These are phyloP conservation scores for Mucor irregularis DNA, from an alignment of 371 early-diverging fungal genomes.

Conservation along the genomic window DNA sequence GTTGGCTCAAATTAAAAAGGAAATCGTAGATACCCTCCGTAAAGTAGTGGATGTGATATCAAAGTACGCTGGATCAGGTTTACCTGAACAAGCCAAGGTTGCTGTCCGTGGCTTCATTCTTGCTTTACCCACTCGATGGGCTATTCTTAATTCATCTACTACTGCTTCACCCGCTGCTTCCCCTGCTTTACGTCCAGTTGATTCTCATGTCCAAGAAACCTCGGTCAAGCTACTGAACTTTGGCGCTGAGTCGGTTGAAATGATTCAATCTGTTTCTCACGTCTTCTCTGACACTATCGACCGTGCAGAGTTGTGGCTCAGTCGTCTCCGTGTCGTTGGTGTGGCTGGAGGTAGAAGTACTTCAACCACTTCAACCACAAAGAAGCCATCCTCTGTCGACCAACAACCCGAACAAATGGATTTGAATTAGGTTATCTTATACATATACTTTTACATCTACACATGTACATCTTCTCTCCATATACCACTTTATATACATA, in stretches of 20 bases:
- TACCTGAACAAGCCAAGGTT: conserved; percentile 84
- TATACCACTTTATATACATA: no score
- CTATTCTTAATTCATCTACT: conserved; percentile 42
- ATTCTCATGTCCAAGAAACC: conserved; percentile 36
- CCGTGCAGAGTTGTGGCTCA: conserved; percentile 81
- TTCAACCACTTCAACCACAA: background rate
- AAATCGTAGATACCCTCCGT: conserved; percentile 84
- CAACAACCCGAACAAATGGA: conserved; percentile 6
- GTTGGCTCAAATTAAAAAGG: conserved; percentile 69
- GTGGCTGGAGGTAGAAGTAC: conserved; percentile 5
- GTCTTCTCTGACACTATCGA: conserved; percentile 83
- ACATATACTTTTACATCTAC: no score
- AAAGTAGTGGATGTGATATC: conserved; percentile 88
- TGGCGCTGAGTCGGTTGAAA: conserved; percentile 80
- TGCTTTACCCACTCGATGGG: conserved; percentile 85
- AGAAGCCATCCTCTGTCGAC: no score
- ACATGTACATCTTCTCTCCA: no score
- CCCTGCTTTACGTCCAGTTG: conserved; percentile 42
- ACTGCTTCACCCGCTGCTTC: conserved; percentile 32
- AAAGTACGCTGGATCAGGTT: conserved; percentile 82
- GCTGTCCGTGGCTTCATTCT: conserved; percentile 87
- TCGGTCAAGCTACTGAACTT: conserved; percentile 60
- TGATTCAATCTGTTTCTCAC: conserved; percentile 76
- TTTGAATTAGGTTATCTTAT: conserved; percentile 10
- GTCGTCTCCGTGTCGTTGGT: conserved; percentile 52